These are phyloP conservation scores for Antarctomyces pellizariae DNA, from an alignment of 495 filamentous ascomycete genomes.

Conservation along the genomic window DNA sequence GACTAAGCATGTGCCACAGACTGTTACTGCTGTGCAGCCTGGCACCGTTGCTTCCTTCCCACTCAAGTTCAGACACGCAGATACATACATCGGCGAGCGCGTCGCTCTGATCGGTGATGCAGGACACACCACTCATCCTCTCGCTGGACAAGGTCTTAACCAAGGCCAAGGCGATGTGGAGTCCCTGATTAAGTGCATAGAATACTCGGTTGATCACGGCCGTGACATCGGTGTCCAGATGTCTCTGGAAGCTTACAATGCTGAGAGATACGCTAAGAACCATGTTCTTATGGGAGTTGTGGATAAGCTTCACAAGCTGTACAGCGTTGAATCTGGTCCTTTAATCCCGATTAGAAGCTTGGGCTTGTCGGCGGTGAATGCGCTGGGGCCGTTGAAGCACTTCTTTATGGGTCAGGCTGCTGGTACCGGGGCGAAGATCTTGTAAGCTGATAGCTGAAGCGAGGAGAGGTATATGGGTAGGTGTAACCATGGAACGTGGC, in stretches of 20 bases:
- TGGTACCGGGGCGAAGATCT: slow-evolving; percentile 27
- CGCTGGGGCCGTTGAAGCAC: slow-evolving; percentile 53
- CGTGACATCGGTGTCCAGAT: slow-evolving; percentile 58
- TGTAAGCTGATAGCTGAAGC: slow-evolving; percentile 12
- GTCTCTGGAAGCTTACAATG: slow-evolving; percentile 54
- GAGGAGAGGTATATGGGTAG: no score
- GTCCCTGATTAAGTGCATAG: slow-evolving; percentile 45
- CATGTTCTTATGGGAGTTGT: slow-evolving; percentile 70
- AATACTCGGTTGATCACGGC: slow-evolving; percentile 55
- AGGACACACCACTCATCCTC: slow-evolving; percentile 81
- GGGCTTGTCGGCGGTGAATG: slow-evolving; percentile 56
- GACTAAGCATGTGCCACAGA: slow-evolving; percentile 23
- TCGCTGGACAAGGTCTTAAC: slow-evolving; percentile 88
- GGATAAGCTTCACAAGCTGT: slow-evolving; percentile 87
- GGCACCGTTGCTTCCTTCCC: slow-evolving; percentile 79
- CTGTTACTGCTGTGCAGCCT: slow-evolving; percentile 43
- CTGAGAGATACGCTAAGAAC: slow-evolving; percentile 59
- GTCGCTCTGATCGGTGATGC: slow-evolving; percentile 82
- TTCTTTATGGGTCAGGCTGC: slow-evolving; percentile 83
- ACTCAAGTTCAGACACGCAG: slow-evolving; percentile 69
- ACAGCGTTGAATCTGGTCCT: slow-evolving; percentile 49
- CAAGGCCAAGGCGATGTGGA: slow-evolving; percentile 76
- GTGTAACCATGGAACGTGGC: no score
- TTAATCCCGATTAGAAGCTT: slow-evolving; percentile 53
- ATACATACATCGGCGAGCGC: slow-evolving; percentile 73